Evolutionary conservation across 1,139 yeast species (phyloP).

Genomic region (Magnusiomyces tetraspermus): DNA sequence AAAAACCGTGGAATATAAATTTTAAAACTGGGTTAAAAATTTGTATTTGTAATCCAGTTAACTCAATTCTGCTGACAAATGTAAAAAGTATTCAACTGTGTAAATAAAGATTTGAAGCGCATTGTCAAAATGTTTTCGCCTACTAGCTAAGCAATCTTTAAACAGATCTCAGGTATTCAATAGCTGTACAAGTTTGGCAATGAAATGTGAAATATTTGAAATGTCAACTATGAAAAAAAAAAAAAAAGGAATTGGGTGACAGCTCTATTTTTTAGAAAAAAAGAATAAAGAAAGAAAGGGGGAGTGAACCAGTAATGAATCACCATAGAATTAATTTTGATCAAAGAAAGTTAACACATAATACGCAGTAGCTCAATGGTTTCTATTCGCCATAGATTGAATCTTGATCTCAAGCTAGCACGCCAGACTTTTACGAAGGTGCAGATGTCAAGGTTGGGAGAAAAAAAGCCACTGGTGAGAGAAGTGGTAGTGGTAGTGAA

Average conservation of each 20-base stretch:
- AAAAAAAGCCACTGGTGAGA: neutral
- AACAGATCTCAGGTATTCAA: neutral
- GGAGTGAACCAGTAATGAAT: neutral
- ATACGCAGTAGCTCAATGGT: too few species aligned
- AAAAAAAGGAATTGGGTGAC: neutral
- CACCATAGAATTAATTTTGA: too few species aligned
- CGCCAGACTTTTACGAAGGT: neutral
- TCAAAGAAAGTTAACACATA: too few species aligned
- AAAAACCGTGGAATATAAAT: too few species aligned
- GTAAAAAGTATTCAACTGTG: neutral
- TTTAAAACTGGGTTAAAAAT: too few species aligned
- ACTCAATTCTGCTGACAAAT: too few species aligned
- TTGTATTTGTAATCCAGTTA: too few species aligned
- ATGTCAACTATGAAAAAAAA: neutral
- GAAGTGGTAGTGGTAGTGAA: neutral
- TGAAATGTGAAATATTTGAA: neutral
- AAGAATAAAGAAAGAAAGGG: neutral
- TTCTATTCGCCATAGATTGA: too few species aligned
- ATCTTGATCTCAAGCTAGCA: neutral
- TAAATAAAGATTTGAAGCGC: neutral
- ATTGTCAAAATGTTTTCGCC: neutral
- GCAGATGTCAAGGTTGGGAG: neutral
- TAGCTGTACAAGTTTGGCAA: neutral
- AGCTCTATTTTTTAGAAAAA: neutral
- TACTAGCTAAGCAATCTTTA: neutral